These are phyloP conservation scores for Phytophthora podocarpi DNA, from an alignment of 352 stramenopile genomes.

Conservation along the genomic window DNA sequence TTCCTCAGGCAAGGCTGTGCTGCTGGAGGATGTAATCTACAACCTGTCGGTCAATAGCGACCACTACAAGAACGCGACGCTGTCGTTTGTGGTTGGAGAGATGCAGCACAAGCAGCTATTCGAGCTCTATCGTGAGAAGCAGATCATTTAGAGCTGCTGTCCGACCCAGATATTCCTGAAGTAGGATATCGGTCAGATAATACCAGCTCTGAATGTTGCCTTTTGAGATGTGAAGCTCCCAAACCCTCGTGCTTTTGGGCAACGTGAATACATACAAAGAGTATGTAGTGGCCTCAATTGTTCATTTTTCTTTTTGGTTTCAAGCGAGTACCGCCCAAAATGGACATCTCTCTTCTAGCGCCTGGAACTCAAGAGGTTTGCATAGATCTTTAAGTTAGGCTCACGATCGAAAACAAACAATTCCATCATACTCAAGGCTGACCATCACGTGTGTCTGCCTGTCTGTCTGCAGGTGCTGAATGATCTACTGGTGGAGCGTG, in stretches of 20 bases:
- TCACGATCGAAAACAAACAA: too few species aligned
- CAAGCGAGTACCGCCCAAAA: not conserved
- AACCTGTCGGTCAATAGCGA: slow-evolving; percentile 65
- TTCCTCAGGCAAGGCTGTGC: slow-evolving; percentile 77
- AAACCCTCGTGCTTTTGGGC: too few species aligned
- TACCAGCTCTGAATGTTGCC: too few species aligned
- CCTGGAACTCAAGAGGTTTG: slow-evolving; percentile 30
- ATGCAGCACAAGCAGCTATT: slow-evolving; percentile 82
- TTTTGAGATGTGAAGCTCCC: too few species aligned
- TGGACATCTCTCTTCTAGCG: slow-evolving; percentile 16
- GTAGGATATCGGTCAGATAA: too few species aligned
- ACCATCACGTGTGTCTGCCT: not conserved
- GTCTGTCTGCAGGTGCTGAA: slow-evolving; percentile 41
- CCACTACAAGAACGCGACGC: slow-evolving; percentile 77
- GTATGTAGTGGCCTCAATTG: not conserved
- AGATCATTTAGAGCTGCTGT: slow-evolving; percentile 46
- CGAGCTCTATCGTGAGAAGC: slow-evolving; percentile 63
- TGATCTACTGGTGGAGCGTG: slow-evolving; percentile 47
- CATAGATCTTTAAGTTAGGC: too few species aligned
- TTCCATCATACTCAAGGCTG: not conserved
- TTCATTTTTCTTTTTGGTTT: slow-evolving; percentile 19
- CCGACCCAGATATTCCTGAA: too few species aligned
- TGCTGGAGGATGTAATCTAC: slow-evolving; percentile 87
- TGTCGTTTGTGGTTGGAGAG: slow-evolving; percentile 82
- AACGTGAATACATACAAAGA: too few species aligned